A percentile compares a stretch with the other conserved stretches of the same genome.
These are phyloP conservation scores for Talaromyces funiculosus DNA, from an alignment of 2,329 filamentous ascomycete species.

Conservation along the genomic window DNA sequence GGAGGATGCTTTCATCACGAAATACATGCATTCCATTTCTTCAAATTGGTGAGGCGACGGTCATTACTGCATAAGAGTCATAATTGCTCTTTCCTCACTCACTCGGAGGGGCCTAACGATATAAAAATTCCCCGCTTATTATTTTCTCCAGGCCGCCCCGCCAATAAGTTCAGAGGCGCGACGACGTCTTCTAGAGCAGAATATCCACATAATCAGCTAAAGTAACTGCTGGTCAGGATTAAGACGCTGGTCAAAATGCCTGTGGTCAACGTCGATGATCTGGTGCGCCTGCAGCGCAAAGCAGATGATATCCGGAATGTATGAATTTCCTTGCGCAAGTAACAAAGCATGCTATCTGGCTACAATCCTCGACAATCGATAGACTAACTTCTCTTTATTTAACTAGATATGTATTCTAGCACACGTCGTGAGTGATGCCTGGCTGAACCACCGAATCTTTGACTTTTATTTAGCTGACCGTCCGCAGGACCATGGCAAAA, in stretches of 20 bases:
- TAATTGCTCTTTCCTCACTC: conserved; percentile 10
- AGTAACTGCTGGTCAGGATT: background rate
- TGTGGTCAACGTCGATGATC: conserved; percentile 81
- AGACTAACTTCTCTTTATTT: background rate
- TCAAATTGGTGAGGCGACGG: background rate
- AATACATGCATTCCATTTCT: background rate
- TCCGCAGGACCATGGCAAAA: conserved; percentile 86
- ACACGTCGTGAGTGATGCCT: conserved; percentile 63
- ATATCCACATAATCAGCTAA: background rate
- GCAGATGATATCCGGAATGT: conserved; percentile 90
- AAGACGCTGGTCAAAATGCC: conserved; percentile 59
- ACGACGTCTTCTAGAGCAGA: background rate
- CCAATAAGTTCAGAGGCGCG: background rate
- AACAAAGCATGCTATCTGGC: background rate
- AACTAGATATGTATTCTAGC: conserved; percentile 84
- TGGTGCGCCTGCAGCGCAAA: conserved; percentile 82
- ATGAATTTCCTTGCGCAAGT: conserved; percentile 30
- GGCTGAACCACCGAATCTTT: background rate
- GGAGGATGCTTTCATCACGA: background rate
- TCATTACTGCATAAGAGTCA: conserved; percentile 12
- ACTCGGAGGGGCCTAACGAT: background rate
- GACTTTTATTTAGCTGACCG: background rate
- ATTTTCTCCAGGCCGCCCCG: background rate
- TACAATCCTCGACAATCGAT: background rate
- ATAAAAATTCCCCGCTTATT: conserved; percentile 10